Evolutionary conservation across 2,329 filamentous ascomycete species (phyloP), one percentile per base, ranked within the genome.

Genomic region (Meredithiella fracta): DNA sequence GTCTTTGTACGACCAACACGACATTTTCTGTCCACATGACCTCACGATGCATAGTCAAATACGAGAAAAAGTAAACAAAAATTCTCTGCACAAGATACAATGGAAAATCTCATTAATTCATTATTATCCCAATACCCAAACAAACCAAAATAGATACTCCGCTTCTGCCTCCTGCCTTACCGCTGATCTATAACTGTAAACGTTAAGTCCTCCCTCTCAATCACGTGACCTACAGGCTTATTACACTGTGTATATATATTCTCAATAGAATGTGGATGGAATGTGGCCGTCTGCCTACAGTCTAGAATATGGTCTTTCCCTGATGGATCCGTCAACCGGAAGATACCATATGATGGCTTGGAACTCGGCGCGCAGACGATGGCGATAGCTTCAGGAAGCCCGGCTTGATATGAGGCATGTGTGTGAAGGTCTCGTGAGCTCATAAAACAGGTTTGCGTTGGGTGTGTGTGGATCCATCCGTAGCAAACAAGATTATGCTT

Each of bases 381-480:
- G 3, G 92, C 92, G 60, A 98, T 89, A 63, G 87, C 94, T 72
- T 98, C 92, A 0, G 89, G 84, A 69, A 97, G 79, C 88, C 96
- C 96, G 59, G 92, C 82, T 68, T 98, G 92, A 66, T 96, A 97
- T 9, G 89, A 89, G 2, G 83, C 83, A 65, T 95, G 91, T 0
- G 94, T 98, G 65, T 98, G 92, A 61, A 97, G 66, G 65, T 98
- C 92, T 52, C 91, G 76, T 51, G 85, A 92, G 66, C 88, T 95
- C 86, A 98, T 94, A 67, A 98, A 98, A 68, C 92, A 98, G 0
- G 88, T 94, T 70, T 98, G 92, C 0, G 85, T 88, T 0, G 92
- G 92, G 67, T 98, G 92, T 0, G 92, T 98, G 66, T 98, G 92
- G 59, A 98, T 98, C 92, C 92, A 98, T 40, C 91, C 91, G 3